These are phyloP conservation scores for Aspergillus taichungensis DNA, from an alignment of 495 filamentous ascomycete genomes.

Conservation along the genomic window DNA sequence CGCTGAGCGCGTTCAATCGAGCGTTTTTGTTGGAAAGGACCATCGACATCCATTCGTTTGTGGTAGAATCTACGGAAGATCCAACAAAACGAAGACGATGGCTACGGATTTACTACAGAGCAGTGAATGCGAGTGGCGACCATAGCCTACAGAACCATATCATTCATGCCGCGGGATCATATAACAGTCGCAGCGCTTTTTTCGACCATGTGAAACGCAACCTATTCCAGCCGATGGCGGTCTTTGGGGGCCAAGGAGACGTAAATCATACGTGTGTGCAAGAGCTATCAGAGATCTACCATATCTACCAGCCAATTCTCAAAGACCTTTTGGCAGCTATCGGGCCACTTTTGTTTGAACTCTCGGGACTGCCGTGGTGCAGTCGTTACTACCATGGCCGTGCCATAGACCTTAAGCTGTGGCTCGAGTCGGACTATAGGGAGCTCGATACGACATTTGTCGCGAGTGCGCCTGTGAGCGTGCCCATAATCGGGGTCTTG, in stretches of 20 bases:
- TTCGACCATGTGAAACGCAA: slow-evolving; percentile 8
- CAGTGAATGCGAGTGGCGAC: slow-evolving; percentile 1
- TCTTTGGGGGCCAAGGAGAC: slow-evolving; percentile 20
- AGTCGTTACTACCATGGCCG: slow-evolving; percentile 4
- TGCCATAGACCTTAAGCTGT: slow-evolving; percentile 11
- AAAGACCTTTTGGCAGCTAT: slow-evolving; percentile 6
- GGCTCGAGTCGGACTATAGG: slow-evolving; percentile 11
- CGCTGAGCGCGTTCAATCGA: slow-evolving; percentile 4
- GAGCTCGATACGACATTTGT: slow-evolving; percentile 14
- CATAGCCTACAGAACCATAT: not conserved
- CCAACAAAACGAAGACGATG: slow-evolving; percentile 4
- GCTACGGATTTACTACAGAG: slow-evolving; percentile 12
- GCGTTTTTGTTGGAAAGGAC: slow-evolving; percentile 9
- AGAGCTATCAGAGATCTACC: slow-evolving; percentile 14
- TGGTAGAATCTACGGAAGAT: not conserved
- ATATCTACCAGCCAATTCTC: slow-evolving; percentile 12
- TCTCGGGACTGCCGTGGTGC: slow-evolving; percentile 5
- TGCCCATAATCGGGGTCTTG: slow-evolving; percentile 21
- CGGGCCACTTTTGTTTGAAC: slow-evolving; percentile 8
- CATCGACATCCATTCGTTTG: slow-evolving; percentile 13
- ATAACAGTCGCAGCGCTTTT: slow-evolving; percentile 4
- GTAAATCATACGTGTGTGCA: slow-evolving; percentile 12
- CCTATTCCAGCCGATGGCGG: slow-evolving; percentile 11
- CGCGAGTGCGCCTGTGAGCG: slow-evolving; percentile 21
- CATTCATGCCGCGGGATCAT: not conserved